Conservation (phyloP, 176 grass and related monocot species). For the Saccharum officinarum region DNA sequence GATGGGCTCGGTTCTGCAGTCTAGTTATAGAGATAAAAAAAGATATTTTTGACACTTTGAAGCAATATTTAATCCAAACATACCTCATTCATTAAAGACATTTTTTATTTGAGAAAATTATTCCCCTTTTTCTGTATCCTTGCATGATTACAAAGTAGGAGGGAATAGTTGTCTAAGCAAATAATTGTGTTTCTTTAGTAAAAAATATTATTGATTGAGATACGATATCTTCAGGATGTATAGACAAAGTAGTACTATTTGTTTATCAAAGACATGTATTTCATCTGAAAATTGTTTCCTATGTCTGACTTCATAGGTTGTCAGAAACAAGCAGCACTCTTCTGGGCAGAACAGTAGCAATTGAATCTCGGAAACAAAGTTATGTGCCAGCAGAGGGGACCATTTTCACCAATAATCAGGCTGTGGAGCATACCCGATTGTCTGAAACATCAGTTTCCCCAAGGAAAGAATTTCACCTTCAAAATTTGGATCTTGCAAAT, state of each 20-base stretch:
- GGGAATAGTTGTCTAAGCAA: not conserved
- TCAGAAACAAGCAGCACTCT: slow-evolving; percentile 30
- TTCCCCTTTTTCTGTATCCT: not conserved
- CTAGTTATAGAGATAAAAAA: not conserved
- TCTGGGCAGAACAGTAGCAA: slow-evolving; percentile 25
- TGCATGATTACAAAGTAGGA: slow-evolving; percentile 6
- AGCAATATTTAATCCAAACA: not conserved
- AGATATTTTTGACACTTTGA: not conserved
- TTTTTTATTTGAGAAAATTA: not conserved
- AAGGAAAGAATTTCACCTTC: slow-evolving; percentile 42
- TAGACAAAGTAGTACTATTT: slow-evolving; percentile 9
- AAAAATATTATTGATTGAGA: slow-evolving; percentile 7
- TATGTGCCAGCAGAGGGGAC: slow-evolving; percentile 28
- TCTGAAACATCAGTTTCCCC: slow-evolving; percentile 47
- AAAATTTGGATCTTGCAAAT: slow-evolving; percentile 41
- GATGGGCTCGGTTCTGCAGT: not conserved
- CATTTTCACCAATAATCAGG: slow-evolving; percentile 37
- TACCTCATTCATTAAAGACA: not conserved
- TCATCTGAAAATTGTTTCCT: slow-evolving; percentile 14
- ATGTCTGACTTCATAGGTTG: slow-evolving; percentile 33
- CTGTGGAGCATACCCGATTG: slow-evolving; percentile 40
- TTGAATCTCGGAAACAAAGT: slow-evolving; percentile 42
- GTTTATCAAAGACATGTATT: not conserved
- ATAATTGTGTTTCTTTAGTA: not conserved
- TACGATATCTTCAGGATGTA: slow-evolving; percentile 18